phyloP scores from a whole-genome alignment of 345 rosid species.

The Capsella bursapastoris region DNA sequence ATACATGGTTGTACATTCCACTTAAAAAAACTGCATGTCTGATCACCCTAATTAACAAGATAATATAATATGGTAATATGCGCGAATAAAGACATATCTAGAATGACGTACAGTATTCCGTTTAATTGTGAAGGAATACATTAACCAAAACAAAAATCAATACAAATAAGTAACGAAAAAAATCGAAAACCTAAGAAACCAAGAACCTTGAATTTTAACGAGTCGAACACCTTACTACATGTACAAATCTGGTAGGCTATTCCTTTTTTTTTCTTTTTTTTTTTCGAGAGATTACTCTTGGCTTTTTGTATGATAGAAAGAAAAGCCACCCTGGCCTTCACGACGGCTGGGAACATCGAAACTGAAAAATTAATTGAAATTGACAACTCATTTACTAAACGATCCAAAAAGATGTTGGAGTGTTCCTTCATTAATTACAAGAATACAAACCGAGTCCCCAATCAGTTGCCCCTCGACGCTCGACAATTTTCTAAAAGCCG shows the following conservation, averaged over 20 bases:
- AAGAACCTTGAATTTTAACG: not conserved
- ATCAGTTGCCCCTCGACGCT: not conserved
- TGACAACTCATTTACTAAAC: conserved; percentile 1
- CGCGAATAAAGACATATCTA: not conserved
- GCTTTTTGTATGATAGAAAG: not conserved
- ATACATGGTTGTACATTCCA: not conserved
- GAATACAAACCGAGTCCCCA: conserved; percentile 17
- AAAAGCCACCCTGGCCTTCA: not conserved
- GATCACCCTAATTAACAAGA: not conserved
- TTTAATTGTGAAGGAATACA: not conserved
- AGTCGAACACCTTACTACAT: not conserved
- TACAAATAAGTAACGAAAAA: not conserved
- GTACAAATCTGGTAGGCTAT: not conserved
- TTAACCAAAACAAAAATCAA: not conserved
- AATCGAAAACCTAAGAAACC: not conserved
- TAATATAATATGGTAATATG: not conserved
- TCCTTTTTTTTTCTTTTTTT: not conserved
- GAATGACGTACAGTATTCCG: not conserved
- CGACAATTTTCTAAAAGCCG: conserved; percentile 16
- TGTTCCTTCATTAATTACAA: conserved; percentile 16
- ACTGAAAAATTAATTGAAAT: not conserved
- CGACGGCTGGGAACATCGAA: conserved; percentile 15
- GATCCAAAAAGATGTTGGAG: conserved; percentile 16
- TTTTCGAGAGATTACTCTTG: not conserved
- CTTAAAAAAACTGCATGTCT: not conserved